Percentiles rank a stretch among this genome's conserved stretches.
These are phyloP conservation scores for Nissolia schottii DNA, from an alignment of 306 rosid genomes.

Conservation along the genomic window DNA sequence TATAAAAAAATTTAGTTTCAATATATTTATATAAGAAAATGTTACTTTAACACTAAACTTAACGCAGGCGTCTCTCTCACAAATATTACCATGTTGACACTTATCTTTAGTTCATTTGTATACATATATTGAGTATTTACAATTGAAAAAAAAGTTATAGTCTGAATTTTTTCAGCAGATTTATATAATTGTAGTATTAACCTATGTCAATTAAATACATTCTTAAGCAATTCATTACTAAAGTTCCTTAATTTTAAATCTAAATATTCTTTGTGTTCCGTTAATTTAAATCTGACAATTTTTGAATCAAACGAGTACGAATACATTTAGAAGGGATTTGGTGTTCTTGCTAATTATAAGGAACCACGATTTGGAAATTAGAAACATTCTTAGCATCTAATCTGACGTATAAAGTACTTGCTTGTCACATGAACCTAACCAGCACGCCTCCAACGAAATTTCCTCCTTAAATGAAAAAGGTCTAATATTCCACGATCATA, in stretches of 20 bases:
- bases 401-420: neutral
- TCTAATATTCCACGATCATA: conserved; percentile 27
- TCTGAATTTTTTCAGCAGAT: no score
- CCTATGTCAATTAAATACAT: no score
- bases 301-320: neutral
- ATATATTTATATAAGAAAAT: no score
- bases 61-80: no score
- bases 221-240: no score
- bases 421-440: conserved; percentile 57
- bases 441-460: conserved; percentile 40
- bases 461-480: conserved; percentile 16
- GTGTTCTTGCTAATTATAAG: neutral
- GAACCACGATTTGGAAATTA: neutral
- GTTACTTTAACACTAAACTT: no score
- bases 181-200: no score
- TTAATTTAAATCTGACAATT: neutral
- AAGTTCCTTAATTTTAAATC: neutral
- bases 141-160: no score
- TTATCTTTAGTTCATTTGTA: no score
- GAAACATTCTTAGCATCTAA: conserved; percentile 20
- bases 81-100: no score
- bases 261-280: neutral
- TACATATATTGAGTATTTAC: no score
- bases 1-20: no score
- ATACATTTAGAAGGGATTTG: neutral